Percentiles rank a stretch among this genome's conserved stretches.
These are phyloP conservation scores for Geotrichum macrosporum DNA, from an alignment of 1,139 yeast genomes.

Conservation along the genomic window DNA sequence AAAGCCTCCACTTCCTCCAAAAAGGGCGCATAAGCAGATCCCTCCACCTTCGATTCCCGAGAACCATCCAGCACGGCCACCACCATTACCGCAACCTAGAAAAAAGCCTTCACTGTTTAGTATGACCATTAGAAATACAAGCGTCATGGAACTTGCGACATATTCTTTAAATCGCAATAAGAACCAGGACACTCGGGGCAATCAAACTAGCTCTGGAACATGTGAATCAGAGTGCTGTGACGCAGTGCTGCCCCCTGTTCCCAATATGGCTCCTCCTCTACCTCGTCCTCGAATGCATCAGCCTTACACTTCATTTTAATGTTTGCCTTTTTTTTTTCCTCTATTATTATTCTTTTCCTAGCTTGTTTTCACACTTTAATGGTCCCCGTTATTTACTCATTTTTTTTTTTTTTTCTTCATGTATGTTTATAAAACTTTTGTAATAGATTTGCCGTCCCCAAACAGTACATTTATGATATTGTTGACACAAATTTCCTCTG, in stretches of 20 bases:
- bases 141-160: constrained; percentile 16
- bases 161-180: neutral
- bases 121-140: constrained; percentile 16
- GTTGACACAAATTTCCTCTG: constrained; percentile 45
- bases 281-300: constrained; percentile 13
- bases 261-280: constrained; percentile 3
- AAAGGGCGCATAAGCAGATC: constrained; percentile 6
- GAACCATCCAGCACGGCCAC: constrained; percentile 9
- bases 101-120: constrained; percentile 8
- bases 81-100: constrained; percentile 17
- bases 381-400: too few species aligned
- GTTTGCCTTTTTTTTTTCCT: neutral
- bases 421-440: constrained; percentile 17
- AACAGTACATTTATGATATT: constrained; percentile 46
- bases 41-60: constrained; percentile 7
- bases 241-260: constrained; percentile 3
- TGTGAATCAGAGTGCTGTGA: neutral
- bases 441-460: constrained; percentile 18
- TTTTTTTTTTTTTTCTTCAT: constrained; percentile 8
- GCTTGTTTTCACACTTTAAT: constrained; percentile 12
- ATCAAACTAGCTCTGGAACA: too few species aligned
- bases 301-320: neutral
- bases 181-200: neutral
- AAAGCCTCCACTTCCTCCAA: neutral
- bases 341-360: neutral